Evolutionary conservation across 75 land plant species (phyloP).

Genomic region (Pinus albicaulis): DNA sequence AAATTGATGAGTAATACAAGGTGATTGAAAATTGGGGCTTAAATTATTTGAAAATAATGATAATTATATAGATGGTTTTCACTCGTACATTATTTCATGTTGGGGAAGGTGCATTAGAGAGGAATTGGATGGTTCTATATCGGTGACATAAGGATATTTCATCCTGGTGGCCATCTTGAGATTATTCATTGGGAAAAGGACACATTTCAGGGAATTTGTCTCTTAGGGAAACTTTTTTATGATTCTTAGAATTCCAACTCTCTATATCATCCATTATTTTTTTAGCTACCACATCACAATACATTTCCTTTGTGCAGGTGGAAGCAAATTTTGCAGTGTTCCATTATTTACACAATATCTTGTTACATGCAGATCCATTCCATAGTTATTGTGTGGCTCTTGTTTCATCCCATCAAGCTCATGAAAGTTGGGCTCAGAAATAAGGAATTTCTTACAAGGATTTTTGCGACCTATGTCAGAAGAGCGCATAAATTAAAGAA

Average conservation of each 20-base stretch:
- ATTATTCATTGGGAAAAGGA: conserved; percentile 90
- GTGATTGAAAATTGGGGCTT: too few relatives aligned
- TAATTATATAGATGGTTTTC: conserved; percentile 59
- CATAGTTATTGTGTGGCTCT: too few relatives aligned
- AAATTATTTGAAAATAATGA: conserved; percentile 34
- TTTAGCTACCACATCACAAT: not conserved
- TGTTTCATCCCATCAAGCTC: too few relatives aligned
- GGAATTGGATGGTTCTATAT: conserved; percentile 93
- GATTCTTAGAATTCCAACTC: too few relatives aligned
- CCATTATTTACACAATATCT: conserved; percentile 1
- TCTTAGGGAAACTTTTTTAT: conserved; percentile 85
- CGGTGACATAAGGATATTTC: conserved; percentile 90
- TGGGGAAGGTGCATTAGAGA: conserved; percentile 76
- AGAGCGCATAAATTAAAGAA: too few relatives aligned
- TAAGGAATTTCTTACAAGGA: too few relatives aligned
- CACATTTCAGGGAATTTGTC: conserved; percentile 88
- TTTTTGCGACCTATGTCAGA: too few relatives aligned
- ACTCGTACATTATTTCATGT: conserved; percentile 44
- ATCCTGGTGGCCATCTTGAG: conserved; percentile 90
- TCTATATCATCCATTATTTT: too few relatives aligned
- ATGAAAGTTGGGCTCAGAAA: too few relatives aligned
- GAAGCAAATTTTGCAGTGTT: conserved; percentile 60
- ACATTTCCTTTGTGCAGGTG: conserved; percentile 37
- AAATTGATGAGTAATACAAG: too few relatives aligned
- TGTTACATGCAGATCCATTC: too few relatives aligned